phyloP scores from a whole-genome alignment of 805 yeast species.

The Ogataea minuta region DNA sequence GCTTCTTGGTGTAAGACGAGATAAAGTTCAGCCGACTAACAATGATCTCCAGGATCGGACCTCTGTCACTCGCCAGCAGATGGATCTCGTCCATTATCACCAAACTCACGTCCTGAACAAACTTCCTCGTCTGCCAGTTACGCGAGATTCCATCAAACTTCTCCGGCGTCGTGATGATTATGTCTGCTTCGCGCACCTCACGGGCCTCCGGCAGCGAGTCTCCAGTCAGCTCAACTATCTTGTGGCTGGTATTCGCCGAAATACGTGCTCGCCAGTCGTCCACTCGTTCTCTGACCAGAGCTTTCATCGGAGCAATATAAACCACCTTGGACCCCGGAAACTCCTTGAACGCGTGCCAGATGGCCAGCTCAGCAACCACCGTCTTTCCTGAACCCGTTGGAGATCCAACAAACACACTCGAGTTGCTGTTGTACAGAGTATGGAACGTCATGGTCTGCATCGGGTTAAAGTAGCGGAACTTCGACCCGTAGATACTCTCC shows the following conservation, averaged over 20 bases:
- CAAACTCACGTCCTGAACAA: conserved; percentile 70
- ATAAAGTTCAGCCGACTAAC: conserved; percentile 83
- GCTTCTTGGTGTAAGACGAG: conserved; percentile 55
- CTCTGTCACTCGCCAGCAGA: conserved; percentile 79
- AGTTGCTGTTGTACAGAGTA: conserved; percentile 73
- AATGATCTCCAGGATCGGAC: conserved; percentile 84
- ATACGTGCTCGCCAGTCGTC: conserved; percentile 71
- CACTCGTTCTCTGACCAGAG: conserved; percentile 78
- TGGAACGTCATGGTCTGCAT: conserved; percentile 98
- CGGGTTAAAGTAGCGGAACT: conserved; percentile 89
- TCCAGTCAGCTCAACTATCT: conserved; percentile 77
- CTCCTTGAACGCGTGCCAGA: conserved; percentile 91
- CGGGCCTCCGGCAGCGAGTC: conserved; percentile 73
- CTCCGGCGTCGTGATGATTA: conserved; percentile 81
- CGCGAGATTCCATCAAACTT: conserved; percentile 86
- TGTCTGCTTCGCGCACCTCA: conserved; percentile 66
- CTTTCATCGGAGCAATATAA: conserved; percentile 89
- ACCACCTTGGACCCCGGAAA: conserved; percentile 79
- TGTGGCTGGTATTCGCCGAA: conserved; percentile 43
- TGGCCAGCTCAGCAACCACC: conserved; percentile 93
- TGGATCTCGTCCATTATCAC: conserved; percentile 87
- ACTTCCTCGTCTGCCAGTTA: conserved; percentile 76
- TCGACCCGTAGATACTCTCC: conserved; percentile 63
- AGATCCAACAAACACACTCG: conserved; percentile 88
- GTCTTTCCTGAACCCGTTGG: conserved; percentile 99